Conservation (phyloP, 2,329 filamentous ascomycete species). For the Ophiostoma angusticollis region DNA sequence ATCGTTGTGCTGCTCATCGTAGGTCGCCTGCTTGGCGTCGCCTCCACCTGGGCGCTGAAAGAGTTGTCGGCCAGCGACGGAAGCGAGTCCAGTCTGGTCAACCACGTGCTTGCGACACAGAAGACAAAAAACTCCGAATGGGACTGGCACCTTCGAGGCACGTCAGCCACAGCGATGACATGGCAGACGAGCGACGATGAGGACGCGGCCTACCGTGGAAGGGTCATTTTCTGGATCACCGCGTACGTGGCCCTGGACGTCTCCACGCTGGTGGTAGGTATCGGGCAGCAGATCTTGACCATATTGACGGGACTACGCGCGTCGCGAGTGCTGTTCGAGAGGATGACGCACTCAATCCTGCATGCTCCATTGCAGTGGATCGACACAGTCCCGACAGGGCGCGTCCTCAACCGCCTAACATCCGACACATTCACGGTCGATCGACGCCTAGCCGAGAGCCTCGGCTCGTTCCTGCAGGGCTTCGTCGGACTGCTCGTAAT, state of each 20-base stretch:
- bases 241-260: constrained; percentile 21
- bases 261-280: constrained; percentile 10
- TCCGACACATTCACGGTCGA: constrained; percentile 28
- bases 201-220: constrained; percentile 11
- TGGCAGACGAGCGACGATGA: neutral
- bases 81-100: constrained; percentile 3
- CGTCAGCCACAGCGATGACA: neutral
- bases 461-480: constrained; percentile 19
- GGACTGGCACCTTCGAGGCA: constrained; percentile 1
- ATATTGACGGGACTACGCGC: constrained; percentile 21
- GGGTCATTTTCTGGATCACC: constrained; percentile 18
- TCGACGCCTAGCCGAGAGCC: constrained; percentile 19
- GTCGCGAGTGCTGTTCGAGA: constrained; percentile 20
- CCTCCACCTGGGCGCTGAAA: constrained; percentile 23
- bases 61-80: constrained; percentile 20
- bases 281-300: constrained; percentile 17
- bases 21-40: constrained; percentile 16
- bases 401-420: constrained; percentile 31
- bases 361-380: constrained; percentile 28
- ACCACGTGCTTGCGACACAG: constrained; percentile 8
- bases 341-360: constrained; percentile 25
- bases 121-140: constrained; percentile 6
- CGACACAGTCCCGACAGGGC: constrained; percentile 27
- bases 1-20: constrained; percentile 17
- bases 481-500: constrained; percentile 23